Conservation (phyloP, 2,329 filamentous ascomycete species). For the Talaromyces sp. region DNA sequence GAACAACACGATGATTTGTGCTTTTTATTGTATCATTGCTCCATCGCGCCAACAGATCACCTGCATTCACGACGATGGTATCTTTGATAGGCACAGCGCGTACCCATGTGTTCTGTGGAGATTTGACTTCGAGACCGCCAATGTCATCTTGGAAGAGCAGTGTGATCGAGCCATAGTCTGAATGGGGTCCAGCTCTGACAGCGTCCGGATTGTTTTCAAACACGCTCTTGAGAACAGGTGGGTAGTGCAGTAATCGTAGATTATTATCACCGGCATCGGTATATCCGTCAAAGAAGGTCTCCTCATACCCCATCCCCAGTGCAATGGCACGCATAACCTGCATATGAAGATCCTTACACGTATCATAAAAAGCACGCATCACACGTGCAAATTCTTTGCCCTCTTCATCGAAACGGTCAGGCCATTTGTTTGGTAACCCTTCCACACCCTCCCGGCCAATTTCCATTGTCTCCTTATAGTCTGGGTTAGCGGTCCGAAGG, state of each 20-base stretch:
- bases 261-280: conserved; percentile 54
- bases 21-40: conserved; percentile 89
- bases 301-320: conserved; percentile 71
- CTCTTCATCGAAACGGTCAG: conserved; percentile 52
- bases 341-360: conserved; percentile 71
- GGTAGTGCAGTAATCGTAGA: conserved; percentile 72
- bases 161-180: conserved; percentile 59
- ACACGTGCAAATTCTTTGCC: conserved; percentile 64
- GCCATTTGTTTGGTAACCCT: conserved; percentile 76
- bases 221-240: conserved; percentile 62
- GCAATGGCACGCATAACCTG: conserved; percentile 83
- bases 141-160: conserved; percentile 57
- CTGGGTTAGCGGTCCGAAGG: conserved; percentile 53
- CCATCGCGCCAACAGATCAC: conserved; percentile 82
- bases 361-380: conserved; percentile 73
- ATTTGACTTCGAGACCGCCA: conserved; percentile 62
- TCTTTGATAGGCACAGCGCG: conserved; percentile 78
- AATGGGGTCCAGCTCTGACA: conserved; percentile 76
- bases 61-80: conserved; percentile 85
- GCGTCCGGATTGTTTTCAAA: conserved; percentile 67
- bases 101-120: conserved; percentile 73
- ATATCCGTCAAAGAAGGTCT: conserved; percentile 72
- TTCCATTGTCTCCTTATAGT: conserved; percentile 60
- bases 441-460: conserved; percentile 61
- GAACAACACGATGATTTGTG: conserved; percentile 85